Conservation (phyloP, 208 protist genomes). For the Acanthamoeba royreba region DNA sequence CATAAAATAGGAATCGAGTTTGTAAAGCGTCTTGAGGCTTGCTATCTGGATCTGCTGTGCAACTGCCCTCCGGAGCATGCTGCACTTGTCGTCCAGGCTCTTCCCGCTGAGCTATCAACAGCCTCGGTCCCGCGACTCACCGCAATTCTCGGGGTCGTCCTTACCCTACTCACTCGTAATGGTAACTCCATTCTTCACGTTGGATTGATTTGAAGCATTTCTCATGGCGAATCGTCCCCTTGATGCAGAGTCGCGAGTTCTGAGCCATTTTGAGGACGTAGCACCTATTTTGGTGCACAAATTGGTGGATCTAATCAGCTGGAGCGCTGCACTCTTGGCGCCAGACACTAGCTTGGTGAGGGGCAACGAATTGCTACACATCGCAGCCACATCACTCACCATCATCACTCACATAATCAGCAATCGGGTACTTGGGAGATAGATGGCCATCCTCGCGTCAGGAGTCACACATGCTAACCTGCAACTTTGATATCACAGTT, state of each 20-base stretch:
- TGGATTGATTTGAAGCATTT: neutral
- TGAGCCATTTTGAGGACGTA: neutral
- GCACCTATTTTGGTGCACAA: neutral
- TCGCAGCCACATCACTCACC: neutral
- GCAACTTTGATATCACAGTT: neutral
- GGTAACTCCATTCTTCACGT: neutral
- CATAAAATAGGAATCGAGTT: too few relatives aligned
- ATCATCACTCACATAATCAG: neutral
- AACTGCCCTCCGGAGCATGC: neutral
- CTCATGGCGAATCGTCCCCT: neutral
- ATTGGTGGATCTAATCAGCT: neutral
- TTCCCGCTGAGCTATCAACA: neutral
- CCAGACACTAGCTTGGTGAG: neutral
- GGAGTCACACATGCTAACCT: neutral
- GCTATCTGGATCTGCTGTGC: neutral
- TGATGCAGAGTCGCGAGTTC: neutral
- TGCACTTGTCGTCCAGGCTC: neutral
- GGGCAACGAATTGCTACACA: neutral
- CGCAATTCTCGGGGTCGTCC: neutral
- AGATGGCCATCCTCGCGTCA: neutral
- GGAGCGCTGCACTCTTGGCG: neutral
- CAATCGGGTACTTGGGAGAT: constrained; percentile 23
- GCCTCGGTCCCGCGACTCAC: neutral
- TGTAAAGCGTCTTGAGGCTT: neutral
- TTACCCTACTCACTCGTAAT: neutral